Conservation (phyloP, 208 protist species). For the Leishmania gerbilli region DNA sequence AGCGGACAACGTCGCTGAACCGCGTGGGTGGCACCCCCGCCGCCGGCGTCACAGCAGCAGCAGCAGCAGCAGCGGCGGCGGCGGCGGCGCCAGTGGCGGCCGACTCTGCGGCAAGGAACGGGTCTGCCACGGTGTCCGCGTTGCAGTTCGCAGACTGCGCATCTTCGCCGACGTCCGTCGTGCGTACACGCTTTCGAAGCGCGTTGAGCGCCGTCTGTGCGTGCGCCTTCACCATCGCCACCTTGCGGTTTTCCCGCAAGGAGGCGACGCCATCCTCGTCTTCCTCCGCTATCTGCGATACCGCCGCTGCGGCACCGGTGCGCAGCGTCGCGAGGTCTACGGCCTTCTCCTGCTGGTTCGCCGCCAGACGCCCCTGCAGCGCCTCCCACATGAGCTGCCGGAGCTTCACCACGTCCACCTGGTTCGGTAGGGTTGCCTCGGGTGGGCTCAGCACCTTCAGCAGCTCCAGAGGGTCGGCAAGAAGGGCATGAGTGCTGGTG, state of each 20-base stretch:
- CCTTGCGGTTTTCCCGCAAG: background rate
- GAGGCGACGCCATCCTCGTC: background rate
- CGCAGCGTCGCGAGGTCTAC: conserved; percentile 15
- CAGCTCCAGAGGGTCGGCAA: conserved; percentile 38
- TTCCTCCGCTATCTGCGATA: conserved; percentile 8
- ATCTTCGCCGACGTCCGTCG: conserved; percentile 11
- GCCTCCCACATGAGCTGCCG: conserved; percentile 82
- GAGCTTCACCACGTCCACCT: conserved; percentile 85
- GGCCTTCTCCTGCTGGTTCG: conserved; percentile 25
- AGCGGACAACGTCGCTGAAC: conserved; percentile 75
- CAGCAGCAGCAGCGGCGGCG: background rate
- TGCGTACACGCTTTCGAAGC: conserved; percentile 15
- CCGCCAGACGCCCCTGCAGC: conserved; percentile 41
- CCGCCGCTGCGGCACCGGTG: background rate
- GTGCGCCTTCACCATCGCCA: conserved; percentile 33
- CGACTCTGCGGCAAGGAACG: background rate
- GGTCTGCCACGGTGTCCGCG: background rate
- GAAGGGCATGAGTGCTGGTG: background rate
- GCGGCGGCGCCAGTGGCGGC: background rate
- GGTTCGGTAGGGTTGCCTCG: conserved; percentile 70
- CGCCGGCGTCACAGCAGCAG: background rate
- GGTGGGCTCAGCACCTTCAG: conserved; percentile 56
- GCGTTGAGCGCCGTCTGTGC: conserved; percentile 28
- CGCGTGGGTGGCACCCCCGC: conserved; percentile 10
- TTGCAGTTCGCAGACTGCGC: conserved; percentile 2